These are phyloP conservation scores for Agrocybe pediades DNA, from an alignment of 768 basidiomycete species.

Conservation along the genomic window DNA sequence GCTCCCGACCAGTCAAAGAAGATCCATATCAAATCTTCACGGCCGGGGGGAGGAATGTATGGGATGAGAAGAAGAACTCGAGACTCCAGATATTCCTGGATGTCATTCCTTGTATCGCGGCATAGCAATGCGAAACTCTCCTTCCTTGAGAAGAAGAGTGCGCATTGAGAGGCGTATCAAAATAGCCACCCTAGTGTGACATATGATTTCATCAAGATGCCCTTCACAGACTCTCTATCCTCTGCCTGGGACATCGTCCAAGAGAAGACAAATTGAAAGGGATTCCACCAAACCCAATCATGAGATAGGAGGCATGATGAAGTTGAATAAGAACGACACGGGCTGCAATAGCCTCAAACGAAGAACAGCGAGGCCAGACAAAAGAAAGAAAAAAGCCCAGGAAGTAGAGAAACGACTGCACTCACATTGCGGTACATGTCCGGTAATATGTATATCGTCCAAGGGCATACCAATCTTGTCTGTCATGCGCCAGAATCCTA, in stretches of 20 bases:
- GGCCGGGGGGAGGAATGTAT: no score
- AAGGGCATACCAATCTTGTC: slow-evolving; percentile 77
- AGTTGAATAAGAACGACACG: not conserved
- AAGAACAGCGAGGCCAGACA: not conserved
- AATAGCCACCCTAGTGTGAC: not conserved
- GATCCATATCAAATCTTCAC: no score
- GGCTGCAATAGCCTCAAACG: not conserved
- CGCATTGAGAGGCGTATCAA: not conserved
- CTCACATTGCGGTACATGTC: slow-evolving; percentile 75
- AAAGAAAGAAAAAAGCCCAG: not conserved
- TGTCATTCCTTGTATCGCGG: no score
- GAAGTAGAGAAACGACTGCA: slow-evolving; percentile 7
- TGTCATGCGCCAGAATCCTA: slow-evolving; percentile 75
- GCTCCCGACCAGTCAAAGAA: no score
- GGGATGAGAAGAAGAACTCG: no score
- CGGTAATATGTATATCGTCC: slow-evolving; percentile 70
- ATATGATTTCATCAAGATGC: not conserved
- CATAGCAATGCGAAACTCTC: not conserved
- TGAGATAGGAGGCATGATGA: not conserved
- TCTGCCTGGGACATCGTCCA: not conserved
- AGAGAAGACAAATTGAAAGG: not conserved
- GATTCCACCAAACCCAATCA: no score
- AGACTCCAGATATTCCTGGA: no score
- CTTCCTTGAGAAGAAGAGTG: not conserved
- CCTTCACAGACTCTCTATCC: not conserved